Evolutionary conservation across 495 filamentous ascomycete species (phyloP).

Genomic region (Xylaria grammica): DNA sequence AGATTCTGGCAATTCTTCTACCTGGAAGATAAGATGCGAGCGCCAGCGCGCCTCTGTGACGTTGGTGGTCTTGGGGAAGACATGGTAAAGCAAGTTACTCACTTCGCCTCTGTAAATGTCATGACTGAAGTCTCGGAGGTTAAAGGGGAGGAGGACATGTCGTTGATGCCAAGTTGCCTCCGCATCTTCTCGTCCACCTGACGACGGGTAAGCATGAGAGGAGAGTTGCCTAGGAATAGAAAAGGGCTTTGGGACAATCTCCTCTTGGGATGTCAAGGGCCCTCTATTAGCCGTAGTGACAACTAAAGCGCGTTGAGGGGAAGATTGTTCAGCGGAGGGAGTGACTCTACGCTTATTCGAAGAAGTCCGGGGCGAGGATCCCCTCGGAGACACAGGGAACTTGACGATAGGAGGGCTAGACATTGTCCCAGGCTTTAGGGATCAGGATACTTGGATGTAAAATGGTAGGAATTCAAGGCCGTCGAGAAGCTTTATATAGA

Average conservation of each 20-base stretch:
- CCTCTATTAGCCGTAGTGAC: background rate
- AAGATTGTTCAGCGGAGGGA: background rate
- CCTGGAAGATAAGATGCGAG: slow-evolving; percentile 18
- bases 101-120: slow-evolving; percentile 10
- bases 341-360: slow-evolving; percentile 3
- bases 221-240: background rate
- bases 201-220: background rate
- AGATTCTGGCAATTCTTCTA: slow-evolving; percentile 11
- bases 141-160: slow-evolving; percentile 16
- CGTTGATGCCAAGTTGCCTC: slow-evolving; percentile 1
- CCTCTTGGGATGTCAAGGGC: no score
- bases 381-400: background rate
- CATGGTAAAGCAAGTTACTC: slow-evolving; percentile 4
- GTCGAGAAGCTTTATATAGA: background rate
- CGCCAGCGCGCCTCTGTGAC: slow-evolving; percentile 17
- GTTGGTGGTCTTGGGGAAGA: slow-evolving; percentile 20
- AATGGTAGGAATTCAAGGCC: background rate
- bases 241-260: no score
- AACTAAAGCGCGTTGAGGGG: background rate
- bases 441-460: background rate
- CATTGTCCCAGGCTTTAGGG: background rate
- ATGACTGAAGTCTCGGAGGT: slow-evolving; percentile 12
- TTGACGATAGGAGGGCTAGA: background rate
- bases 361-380: background rate
- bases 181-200: background rate